Percentiles rank a stretch among this genome's conserved stretches.
Conservation (phyloP, 768 basidiomycete species). For the Boletus eberwhitei region DNA sequence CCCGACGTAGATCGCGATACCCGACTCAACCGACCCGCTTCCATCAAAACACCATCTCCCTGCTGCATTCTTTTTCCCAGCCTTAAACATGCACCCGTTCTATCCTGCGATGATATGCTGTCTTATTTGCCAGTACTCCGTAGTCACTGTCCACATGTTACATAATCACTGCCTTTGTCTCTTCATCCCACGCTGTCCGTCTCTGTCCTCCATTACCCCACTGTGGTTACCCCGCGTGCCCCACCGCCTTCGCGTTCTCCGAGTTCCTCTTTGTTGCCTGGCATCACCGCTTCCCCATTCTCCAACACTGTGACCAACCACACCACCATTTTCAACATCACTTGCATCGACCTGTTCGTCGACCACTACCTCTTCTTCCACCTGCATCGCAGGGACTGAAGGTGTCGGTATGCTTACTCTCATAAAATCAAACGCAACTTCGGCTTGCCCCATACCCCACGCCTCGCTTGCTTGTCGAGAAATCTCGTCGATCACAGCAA, state of each 20-base stretch:
- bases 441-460: conserved; percentile 49
- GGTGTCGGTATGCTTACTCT: conserved; percentile 38
- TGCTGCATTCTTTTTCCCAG: conserved; percentile 12
- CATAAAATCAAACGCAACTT: conserved; percentile 60
- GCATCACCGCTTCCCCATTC: not conserved
- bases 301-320: not conserved
- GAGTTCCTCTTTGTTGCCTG: not conserved
- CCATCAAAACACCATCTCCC: conserved; percentile 6
- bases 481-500: conserved; percentile 55
- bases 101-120: too few species aligned
- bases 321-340: not conserved
- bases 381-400: not conserved
- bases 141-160: not conserved
- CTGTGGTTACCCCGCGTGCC: not conserved
- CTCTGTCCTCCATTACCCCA: not conserved
- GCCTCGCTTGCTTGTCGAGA: conserved; percentile 59
- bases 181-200: not conserved
- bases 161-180: not conserved
- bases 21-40: conserved; percentile 1
- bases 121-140: too few species aligned
- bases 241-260: not conserved
- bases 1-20: not conserved
- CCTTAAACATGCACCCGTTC: not conserved
- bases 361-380: not conserved
- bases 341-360: not conserved